A percentile compares a stretch with the other conserved stretches of the same genome.
These are phyloP conservation scores for Pseudonitzschia delicatissima DNA, from an alignment of 108 stramenopile species.

Conservation along the genomic window DNA sequence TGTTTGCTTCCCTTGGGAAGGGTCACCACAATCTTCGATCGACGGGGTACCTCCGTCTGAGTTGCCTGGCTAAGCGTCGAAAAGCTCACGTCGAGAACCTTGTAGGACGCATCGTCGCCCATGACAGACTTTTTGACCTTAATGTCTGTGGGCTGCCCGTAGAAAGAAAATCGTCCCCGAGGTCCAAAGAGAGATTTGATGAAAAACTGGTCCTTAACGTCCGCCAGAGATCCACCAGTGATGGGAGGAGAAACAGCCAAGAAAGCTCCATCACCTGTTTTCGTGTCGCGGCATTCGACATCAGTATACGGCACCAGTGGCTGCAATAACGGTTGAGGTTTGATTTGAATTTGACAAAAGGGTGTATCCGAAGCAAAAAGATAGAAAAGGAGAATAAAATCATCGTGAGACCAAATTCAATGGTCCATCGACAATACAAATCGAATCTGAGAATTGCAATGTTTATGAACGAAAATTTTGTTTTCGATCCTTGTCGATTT, in stretches of 20 bases:
- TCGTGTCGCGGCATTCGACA: constrained; percentile 75
- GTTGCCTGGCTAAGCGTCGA: constrained; percentile 73
- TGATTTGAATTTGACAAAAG: background rate
- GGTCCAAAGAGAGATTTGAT: constrained; percentile 59
- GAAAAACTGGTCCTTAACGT: constrained; percentile 65
- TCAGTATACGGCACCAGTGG: constrained; percentile 73
- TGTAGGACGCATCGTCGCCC: constrained; percentile 11
- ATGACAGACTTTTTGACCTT: constrained; percentile 55
- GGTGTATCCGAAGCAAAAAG: background rate
- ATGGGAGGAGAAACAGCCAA: constrained; percentile 54
- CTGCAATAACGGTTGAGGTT: no score
- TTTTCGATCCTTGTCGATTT: background rate
- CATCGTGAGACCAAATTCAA: no score
- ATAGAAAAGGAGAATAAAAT: background rate
- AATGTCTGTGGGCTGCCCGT: constrained; percentile 81
- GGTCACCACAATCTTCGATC: constrained; percentile 62
- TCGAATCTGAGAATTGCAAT: background rate
- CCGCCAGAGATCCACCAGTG: constrained; percentile 42
- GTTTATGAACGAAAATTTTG: background rate
- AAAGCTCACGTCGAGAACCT: constrained; percentile 63
- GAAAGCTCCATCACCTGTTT: constrained; percentile 80
- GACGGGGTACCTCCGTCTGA: constrained; percentile 74
- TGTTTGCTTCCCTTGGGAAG: constrained; percentile 66
- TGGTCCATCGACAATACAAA: no score
- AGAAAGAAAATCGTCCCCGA: constrained; percentile 77